phyloP scores from a whole-genome alignment of 306 rosid species.

The Citrullus colocynthis region DNA sequence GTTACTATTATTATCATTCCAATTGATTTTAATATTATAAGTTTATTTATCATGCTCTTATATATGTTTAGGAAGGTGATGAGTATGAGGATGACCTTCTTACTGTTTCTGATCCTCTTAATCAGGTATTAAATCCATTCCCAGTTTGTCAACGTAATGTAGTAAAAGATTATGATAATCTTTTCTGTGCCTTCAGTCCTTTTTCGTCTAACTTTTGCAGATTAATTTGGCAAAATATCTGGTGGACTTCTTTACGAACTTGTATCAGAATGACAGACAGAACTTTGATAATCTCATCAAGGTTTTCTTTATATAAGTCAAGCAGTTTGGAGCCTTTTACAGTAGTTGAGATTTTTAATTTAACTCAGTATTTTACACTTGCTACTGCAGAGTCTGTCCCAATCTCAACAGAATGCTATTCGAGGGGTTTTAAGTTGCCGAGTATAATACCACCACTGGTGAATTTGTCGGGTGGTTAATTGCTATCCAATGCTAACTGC shows the following conservation, averaged over 20 bases:
- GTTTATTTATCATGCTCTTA: constrained; percentile 6
- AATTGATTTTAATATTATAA: neutral
- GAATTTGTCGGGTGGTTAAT: neutral
- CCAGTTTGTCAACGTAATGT: neutral
- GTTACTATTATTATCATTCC: neutral
- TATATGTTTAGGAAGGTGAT: constrained; percentile 55
- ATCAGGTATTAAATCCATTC: constrained; percentile 38
- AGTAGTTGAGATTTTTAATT: neutral
- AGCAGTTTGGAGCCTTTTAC: neutral
- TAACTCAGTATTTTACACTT: neutral
- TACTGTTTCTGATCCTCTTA: constrained; percentile 69
- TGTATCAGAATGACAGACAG: constrained; percentile 46
- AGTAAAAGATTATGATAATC: neutral
- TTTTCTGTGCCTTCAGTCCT: neutral
- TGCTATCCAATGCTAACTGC: too few relatives aligned
- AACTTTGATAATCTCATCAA: constrained; percentile 48
- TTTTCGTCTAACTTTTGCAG: constrained; percentile 23
- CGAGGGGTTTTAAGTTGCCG: constrained; percentile 35
- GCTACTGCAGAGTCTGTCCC: constrained; percentile 56
- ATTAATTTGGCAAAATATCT: constrained; percentile 62
- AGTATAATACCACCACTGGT: constrained; percentile 4
- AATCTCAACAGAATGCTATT: constrained; percentile 50
- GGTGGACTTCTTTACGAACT: constrained; percentile 49
- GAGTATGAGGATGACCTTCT: constrained; percentile 63
- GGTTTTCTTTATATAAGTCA: constrained; percentile 24